Base-by-base conservation (phyloP, 2,329 filamentous ascomycete species). In the Daldinia eschscholtzii region DNA sequence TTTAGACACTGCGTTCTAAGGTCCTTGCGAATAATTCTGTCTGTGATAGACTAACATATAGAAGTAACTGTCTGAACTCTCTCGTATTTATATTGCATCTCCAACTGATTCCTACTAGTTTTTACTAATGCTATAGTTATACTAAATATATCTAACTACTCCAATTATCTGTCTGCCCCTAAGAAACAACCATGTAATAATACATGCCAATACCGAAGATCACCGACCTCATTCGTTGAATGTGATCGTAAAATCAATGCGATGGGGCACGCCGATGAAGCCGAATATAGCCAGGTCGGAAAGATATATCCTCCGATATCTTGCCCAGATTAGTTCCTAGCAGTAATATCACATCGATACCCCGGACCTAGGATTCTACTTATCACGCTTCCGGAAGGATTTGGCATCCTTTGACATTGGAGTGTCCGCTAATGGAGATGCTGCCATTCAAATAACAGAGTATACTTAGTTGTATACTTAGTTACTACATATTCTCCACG, bases 321-420 rank as follows among this genome's bases (percentile, higher is more conserved):
- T 26, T 26, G 18, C 6, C 7, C 33, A 6, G 33, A 55, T 37
- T 7, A 4, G 12, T 15, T 55, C n/a, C 7, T 35, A 44, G n/a
- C 10, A 28, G 46, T 53, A 23, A 55, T 39, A 55, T 55, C 52
- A 55, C 52, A 10, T 15, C 12, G 23, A 15, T 37, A 23, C 28
- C n/a, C 28, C 30, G 50, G 33, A 35, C 5, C 30, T 6, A 33
- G 7, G 30, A 5, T 6, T 5, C 6, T 33, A 5, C 30, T 9
- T 9, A 33, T 33, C 5, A 33, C 7, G 30, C 30, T 33, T 33
- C 5, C 30, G 30, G 30, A 33, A 33, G 30, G 7, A 35, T 35
- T 23, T 23, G 20, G 20, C 20, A 23, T 23, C 20, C 20, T 23
- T 23, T 23, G 20, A 2, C 30, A 33, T 33, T 33, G 30, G 9